A percentile compares a stretch with the other conserved stretches of the same genome.
Evolutionary conservation across 2,329 filamentous ascomycete genomes (phyloP).

Genomic region (Diplodia mutila): DNA sequence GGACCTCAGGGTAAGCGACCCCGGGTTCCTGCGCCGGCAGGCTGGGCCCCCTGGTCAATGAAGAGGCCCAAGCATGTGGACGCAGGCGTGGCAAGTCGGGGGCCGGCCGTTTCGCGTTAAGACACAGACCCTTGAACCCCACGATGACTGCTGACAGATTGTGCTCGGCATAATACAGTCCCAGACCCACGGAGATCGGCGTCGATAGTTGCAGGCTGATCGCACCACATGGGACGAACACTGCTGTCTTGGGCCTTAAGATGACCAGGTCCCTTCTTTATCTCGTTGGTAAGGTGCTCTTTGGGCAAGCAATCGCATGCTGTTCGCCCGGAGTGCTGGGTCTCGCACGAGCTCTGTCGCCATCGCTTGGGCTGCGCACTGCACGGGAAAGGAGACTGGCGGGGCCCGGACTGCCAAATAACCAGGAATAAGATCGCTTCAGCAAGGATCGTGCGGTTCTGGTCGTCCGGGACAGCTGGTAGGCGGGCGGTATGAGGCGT

Average conservation of each 20-base stretch:
- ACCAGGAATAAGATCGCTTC: background rate
- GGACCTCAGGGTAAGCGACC: conserved; percentile 5
- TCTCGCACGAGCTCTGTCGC: background rate
- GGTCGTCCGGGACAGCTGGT: background rate
- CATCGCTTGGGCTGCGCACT: background rate
- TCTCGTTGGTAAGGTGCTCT: background rate
- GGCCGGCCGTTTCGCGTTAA: conserved; percentile 19
- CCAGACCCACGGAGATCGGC: conserved; percentile 18
- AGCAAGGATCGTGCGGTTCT: background rate
- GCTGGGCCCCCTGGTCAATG: background rate
- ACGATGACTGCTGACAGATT: conserved; percentile 14
- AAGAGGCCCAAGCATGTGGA: background rate
- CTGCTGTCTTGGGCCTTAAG: background rate
- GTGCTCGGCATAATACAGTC: conserved; percentile 5
- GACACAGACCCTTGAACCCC: conserved; percentile 9
- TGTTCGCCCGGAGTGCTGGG: background rate
- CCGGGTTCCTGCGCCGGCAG: conserved; percentile 15
- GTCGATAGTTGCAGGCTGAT: conserved; percentile 15
- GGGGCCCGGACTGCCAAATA: background rate
- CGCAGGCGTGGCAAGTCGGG: background rate
- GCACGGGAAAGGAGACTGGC: background rate
- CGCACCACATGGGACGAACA: conserved; percentile 1
- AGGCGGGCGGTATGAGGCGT: background rate
- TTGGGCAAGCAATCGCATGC: background rate
- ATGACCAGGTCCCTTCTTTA: background rate